Evolutionary conservation across 202 grass and related monocot species (phyloP).

Genomic region (Schoenoplectus tabernaemontani): DNA sequence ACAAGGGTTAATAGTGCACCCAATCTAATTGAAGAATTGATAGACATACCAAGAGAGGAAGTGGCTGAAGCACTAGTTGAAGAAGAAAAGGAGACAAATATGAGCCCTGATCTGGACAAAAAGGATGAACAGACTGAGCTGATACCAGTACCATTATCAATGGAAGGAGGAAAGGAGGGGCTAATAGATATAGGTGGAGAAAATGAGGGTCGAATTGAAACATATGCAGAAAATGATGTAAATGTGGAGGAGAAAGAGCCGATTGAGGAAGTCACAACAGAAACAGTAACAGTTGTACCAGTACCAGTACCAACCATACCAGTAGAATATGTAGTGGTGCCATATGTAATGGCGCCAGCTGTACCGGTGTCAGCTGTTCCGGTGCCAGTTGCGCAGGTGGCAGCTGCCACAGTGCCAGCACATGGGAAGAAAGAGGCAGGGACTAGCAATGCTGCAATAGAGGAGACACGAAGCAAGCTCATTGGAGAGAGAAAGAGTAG

Average conservation of each 20-base stretch:
- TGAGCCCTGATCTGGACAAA: slow-evolving; percentile 28
- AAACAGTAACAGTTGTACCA: neutral
- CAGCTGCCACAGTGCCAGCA: slow-evolving; percentile 12
- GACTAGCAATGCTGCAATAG: slow-evolving; percentile 23
- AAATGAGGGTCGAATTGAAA: slow-evolving; percentile 15
- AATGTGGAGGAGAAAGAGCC: slow-evolving; percentile 13
- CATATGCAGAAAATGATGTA: slow-evolving; percentile 2
- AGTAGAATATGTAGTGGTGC: neutral
- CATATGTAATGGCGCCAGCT: neutral
- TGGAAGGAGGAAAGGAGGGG: slow-evolving; percentile 13
- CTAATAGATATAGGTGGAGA: slow-evolving; percentile 15
- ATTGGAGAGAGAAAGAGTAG: slow-evolving; percentile 29
- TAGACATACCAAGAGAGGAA: slow-evolving; percentile 23
- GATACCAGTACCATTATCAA: neutral
- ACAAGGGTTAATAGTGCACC: slow-evolving; percentile 30
- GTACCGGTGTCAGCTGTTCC: neutral
- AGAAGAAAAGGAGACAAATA: neutral
- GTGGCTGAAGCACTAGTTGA: slow-evolving; percentile 21
- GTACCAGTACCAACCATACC: neutral
- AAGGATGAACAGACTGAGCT: slow-evolving; percentile 26
- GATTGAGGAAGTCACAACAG: slow-evolving; percentile 12
- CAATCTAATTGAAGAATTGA: slow-evolving; percentile 22
- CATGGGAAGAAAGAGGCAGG: slow-evolving; percentile 36
- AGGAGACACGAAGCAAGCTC: slow-evolving; percentile 33
- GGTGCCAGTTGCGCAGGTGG: neutral